Evolutionary conservation across 2,329 filamentous ascomycete species (phyloP).

Genomic region (Trichoderma brevicompactum): DNA sequence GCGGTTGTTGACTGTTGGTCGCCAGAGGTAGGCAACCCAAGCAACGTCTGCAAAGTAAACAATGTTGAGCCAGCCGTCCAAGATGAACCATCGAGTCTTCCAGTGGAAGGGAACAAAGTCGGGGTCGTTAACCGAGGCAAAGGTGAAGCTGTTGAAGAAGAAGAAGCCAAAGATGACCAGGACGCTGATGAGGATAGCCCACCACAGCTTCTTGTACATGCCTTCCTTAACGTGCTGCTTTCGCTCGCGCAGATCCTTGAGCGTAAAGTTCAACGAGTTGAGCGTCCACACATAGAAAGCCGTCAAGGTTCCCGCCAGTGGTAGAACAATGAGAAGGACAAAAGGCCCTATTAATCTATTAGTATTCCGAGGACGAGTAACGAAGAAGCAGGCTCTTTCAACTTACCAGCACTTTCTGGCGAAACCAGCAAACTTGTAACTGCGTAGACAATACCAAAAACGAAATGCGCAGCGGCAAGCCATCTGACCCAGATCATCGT

Average conservation of each 20-base stretch:
- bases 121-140: conserved; percentile 80
- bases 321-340: conserved; percentile 89
- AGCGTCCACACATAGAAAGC: conserved; percentile 99
- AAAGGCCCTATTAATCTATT: conserved; percentile 65
- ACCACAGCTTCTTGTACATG: conserved; percentile 99
- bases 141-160: conserved; percentile 96
- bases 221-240: conserved; percentile 90
- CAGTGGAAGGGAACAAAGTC: conserved; percentile 96
- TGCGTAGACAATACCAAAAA: conserved; percentile 93
- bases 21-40: conserved; percentile 94
- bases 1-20: conserved; percentile 93
- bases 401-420: conserved; percentile 76
- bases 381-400: not conserved
- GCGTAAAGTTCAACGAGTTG: conserved; percentile 90
- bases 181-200: conserved; percentile 91
- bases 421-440: conserved; percentile 87
- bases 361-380: not conserved
- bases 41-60: conserved; percentile 94
- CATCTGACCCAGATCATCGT: conserved; percentile 94
- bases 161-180: conserved; percentile 97
- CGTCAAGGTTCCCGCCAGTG: conserved; percentile 87
- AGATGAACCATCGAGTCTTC: conserved; percentile 96
- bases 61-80: conserved; percentile 96
- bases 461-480: conserved; percentile 88
- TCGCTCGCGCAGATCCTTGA: conserved; percentile 92